A percentile compares a stretch with the other conserved stretches of the same genome.
phyloP scores from a whole-genome alignment of 768 basidiomycete genomes.

The Sarcodon sp. region DNA sequence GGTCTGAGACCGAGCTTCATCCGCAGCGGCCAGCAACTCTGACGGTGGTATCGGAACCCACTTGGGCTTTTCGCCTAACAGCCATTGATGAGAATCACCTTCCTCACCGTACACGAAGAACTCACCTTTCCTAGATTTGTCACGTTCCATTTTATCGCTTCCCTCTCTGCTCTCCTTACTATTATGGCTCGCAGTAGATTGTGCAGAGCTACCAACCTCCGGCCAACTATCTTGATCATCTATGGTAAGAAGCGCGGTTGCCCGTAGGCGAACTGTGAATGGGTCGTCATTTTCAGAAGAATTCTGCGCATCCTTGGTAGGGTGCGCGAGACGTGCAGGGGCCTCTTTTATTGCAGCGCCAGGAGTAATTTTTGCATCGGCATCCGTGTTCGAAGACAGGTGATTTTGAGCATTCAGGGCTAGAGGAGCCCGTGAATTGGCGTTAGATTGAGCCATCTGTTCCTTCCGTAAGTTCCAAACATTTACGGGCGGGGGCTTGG shows the following conservation, averaged over 20 bases:
- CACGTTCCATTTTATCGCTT: constrained; percentile 6
- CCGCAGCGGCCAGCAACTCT: constrained; percentile 42
- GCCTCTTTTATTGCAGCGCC: neutral
- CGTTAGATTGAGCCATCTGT: constrained; percentile 20
- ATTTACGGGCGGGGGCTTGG: constrained; percentile 17
- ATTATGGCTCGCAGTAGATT: constrained; percentile 4
- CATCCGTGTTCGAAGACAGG: neutral
- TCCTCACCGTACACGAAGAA: constrained; percentile 6
- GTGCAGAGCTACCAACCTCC: constrained; percentile 24
- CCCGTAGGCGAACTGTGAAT: constrained; percentile 28
- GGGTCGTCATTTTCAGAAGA: constrained; percentile 23
- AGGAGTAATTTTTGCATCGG: neutral
- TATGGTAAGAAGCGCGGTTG: constrained; percentile 14
- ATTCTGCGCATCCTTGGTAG: constrained; percentile 1
- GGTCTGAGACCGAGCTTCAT: constrained; percentile 19
- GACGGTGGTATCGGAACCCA: constrained; percentile 47
- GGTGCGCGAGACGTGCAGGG: neutral
- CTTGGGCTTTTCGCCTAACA: constrained; percentile 40
- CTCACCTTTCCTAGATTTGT: constrained; percentile 23
- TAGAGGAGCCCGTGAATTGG: constrained; percentile 10
- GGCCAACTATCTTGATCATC: constrained; percentile 31
- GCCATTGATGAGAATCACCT: too few relatives aligned
- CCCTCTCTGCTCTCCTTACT: constrained; percentile 5
- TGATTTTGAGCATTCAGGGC: constrained; percentile 2
- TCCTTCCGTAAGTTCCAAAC: constrained; percentile 32